A percentile compares a stretch with the other conserved stretches of the same genome.
Evolutionary conservation across 495 filamentous ascomycete genomes (phyloP).

Genomic region (Hypoxylon fragiforme): DNA sequence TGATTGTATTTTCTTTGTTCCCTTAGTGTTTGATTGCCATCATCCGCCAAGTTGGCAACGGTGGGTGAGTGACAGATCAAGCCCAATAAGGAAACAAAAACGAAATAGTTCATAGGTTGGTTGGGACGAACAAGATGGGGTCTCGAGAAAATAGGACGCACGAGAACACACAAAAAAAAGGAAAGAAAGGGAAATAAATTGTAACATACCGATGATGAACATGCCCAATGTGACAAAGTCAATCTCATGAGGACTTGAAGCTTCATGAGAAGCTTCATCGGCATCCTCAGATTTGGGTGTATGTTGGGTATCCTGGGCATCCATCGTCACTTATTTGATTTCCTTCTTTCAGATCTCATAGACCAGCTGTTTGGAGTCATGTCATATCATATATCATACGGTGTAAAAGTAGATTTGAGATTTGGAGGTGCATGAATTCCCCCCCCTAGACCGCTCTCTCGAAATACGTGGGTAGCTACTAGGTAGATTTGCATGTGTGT

Average conservation of each 20-base stretch:
- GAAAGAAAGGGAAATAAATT: constrained; percentile 11
- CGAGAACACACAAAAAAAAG: background rate
- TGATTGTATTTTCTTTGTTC: too few species aligned
- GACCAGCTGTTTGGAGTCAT: constrained; percentile 13
- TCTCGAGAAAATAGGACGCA: background rate
- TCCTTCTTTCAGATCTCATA: constrained; percentile 11
- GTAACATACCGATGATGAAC: constrained; percentile 91
- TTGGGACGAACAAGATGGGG: too few species aligned
- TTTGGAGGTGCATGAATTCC: constrained; percentile 17
- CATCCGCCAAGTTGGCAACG: background rate
- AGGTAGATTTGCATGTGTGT: background rate
- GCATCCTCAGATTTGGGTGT: constrained; percentile 16
- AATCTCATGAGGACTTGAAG: constrained; percentile 56
- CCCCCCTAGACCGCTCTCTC: constrained; percentile 25
- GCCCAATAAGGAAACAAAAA: constrained; percentile 10
- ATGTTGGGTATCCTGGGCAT: constrained; percentile 27
- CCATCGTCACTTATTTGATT: constrained; percentile 21
- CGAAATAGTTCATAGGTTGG: background rate
- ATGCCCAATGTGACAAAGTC: constrained; percentile 91
- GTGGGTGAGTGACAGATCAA: background rate
- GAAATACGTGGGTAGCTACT: background rate
- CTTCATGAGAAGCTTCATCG: constrained; percentile 7
- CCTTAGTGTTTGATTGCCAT: background rate
- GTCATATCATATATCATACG: constrained; percentile 28
- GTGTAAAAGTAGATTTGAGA: background rate